Evolutionary conservation across 2,329 filamentous ascomycete genomes (phyloP), one percentile per base, ranked within the genome.

Genomic region (Ceratocystis variospora): DNA sequence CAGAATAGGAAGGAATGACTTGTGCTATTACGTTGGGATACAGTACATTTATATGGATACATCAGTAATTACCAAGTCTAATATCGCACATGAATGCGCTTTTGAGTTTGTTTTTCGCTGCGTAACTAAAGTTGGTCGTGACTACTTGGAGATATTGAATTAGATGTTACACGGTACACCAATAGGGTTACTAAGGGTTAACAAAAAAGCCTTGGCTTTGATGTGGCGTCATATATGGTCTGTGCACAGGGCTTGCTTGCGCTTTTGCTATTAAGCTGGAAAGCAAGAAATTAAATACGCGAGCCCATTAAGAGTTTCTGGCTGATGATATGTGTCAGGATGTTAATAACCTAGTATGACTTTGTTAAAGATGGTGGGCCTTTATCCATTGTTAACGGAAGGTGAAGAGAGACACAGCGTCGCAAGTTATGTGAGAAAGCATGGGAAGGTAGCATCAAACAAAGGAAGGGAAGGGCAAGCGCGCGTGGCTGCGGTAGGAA

Each of bases 251-350:
- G 50, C 50, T 55, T n/a, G 48, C 48, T 22, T 25, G 50, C 7
- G 50, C 25, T 55, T 55, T 55, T 22, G 10, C 12, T 17, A 10
- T 41, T 17, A 25, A 55, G 12, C 15, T 55, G 19, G 2, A 1
- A 28, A 15, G 50, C 50, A 55, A 15, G 50, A 55, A 55, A 55
- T 31, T 55, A 55, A 55, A 55, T 55, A 55, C 50, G 50, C 50
- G 25, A 55, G 50, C 19, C 50, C 50, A 55, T 55, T 55, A 55
- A 55, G 50, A 25, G 50, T 48, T 19, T n/a, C 46, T 48, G 46
- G 19, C 46, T 22, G 50, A 31, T 55, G 50, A 31, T 55, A 5
- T 55, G 50, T 25, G 25, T 55, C n/a, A 25, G 50, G 50, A 25
- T 55, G 25, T 25, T 55, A 28, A 25, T n/a, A 48, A 5, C 17